phyloP scores from a whole-genome alignment of 2,329 filamentous ascomycete species.

The Cordyceps militaris region DNA sequence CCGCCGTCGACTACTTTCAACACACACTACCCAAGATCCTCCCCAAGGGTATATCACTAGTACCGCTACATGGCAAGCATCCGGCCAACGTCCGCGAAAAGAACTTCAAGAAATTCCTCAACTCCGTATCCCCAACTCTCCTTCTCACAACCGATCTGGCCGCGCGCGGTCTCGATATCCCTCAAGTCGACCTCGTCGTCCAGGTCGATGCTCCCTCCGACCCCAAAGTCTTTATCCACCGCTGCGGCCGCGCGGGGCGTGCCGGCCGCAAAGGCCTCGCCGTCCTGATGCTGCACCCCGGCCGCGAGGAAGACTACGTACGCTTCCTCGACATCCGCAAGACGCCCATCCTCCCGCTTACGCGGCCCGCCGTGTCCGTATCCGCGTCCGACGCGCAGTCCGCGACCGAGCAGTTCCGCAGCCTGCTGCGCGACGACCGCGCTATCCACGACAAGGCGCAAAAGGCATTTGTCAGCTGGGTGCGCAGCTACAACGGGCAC shows the following conservation, averaged over 20 bases:
- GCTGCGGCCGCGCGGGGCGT: constrained; percentile 80
- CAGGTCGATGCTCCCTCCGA: constrained; percentile 80
- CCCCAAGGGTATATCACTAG: constrained; percentile 58
- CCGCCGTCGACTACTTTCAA: constrained; percentile 90
- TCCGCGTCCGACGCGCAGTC: constrained; percentile 53
- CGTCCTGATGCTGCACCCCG: constrained; percentile 77
- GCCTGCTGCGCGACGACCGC: constrained; percentile 43
- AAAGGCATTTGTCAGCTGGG: constrained; percentile 87
- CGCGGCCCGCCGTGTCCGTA: constrained; percentile 48
- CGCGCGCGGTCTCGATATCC: constrained; percentile 84
- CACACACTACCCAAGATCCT: constrained; percentile 69
- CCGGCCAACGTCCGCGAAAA: constrained; percentile 79
- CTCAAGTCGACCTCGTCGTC: constrained; percentile 82
- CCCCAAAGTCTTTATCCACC: constrained; percentile 91
- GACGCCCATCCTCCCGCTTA: constrained; percentile 66
- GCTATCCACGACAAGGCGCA: constrained; percentile 79
- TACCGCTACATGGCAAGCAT: constrained; percentile 89
- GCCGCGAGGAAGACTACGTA: constrained; percentile 83
- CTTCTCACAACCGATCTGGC: constrained; percentile 91
- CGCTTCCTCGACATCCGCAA: constrained; percentile 80
- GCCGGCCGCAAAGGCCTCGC: constrained; percentile 82
- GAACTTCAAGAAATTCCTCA: constrained; percentile 77
- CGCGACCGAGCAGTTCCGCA: constrained; percentile 54
- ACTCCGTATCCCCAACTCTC: constrained; percentile 66
- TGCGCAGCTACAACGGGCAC: constrained; percentile 85